Base-by-base conservation (phyloP, 805 yeast species). In the Schizosaccharomyces osmophilus region DNA sequence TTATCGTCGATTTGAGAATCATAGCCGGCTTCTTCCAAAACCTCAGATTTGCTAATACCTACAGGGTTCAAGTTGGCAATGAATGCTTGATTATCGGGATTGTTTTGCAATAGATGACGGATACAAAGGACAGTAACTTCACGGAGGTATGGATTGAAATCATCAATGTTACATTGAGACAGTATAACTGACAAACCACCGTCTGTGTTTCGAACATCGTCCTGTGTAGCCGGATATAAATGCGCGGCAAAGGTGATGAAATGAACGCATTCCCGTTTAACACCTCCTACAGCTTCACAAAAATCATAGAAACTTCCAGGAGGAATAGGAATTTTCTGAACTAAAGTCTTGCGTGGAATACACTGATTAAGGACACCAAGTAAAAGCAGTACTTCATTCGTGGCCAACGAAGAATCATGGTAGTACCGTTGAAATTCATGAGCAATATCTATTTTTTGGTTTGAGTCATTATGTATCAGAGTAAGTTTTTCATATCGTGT, bases 61-160 rank as follows among this genome's bases (percentile, higher is more conserved):
- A 79, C 75, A 0, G 96, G 95, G 69, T 90, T 22, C 22, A 51
- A 17, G n/a, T 29, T 17, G 11, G 85, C 82, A 0, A 90, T 88
- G 69, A 88, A 81, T 0, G 77, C 74, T 71, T 90, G 97, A 69
- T 90, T 93, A 59, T 73, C 75, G 3, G 65, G 67, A 66, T 93
- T 93, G 9, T 78, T 75, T 29, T 79, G 78, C 17, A 90, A 71
- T 41, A 88, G 71, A 63, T 82, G 82, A 67, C 83, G 79, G 36
- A 93, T 69, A 67, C 96, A 87, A 5, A 90, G 72, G 42, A 93
- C 85, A 1, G 95, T 78, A 63, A 90, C 74, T 68, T 90, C 98
- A 65, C 87, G 68, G 62, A 73, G 66, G 61, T 60, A 90, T 0
- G 97, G 97, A 69, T 93, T 94, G 68, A 85, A 81, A 57, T 82